phyloP scores from a whole-genome alignment of 1,284 basidiomycete genomes.

The Sporisorium iseilematis-ciliati region DNA sequence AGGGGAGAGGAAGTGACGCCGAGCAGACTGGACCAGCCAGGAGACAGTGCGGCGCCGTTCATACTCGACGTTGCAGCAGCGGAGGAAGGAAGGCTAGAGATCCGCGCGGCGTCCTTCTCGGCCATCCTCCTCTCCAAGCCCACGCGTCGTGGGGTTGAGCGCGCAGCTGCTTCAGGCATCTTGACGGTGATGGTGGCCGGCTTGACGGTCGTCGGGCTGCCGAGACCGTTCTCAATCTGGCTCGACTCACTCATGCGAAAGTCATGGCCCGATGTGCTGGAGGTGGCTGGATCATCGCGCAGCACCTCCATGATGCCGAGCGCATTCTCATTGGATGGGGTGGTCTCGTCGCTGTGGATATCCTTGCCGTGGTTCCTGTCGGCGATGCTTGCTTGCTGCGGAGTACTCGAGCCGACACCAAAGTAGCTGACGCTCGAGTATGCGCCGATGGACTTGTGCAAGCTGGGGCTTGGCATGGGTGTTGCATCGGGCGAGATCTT shows the following conservation, averaged over 20 bases:
- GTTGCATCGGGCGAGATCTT: slow-evolving; percentile 56
- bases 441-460: slow-evolving; percentile 39
- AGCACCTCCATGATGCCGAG: slow-evolving; percentile 29
- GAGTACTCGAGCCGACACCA: slow-evolving; percentile 13
- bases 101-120: slow-evolving; percentile 30
- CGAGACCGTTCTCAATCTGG: not conserved
- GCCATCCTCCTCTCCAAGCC: slow-evolving; percentile 32
- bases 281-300: slow-evolving; percentile 17
- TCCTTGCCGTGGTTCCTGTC: not conserved
- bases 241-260: slow-evolving; percentile 11
- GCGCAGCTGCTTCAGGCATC: slow-evolving; percentile 14
- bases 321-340: not conserved
- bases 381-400: not conserved
- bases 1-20: slow-evolving; percentile 43
- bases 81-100: slow-evolving; percentile 22
- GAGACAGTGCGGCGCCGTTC: slow-evolving; percentile 10
- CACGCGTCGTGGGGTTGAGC: slow-evolving; percentile 23
- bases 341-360: not conserved
- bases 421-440: slow-evolving; percentile 48
- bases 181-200: slow-evolving; percentile 13
- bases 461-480: slow-evolving; percentile 59
- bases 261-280: not conserved
- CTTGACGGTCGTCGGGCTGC: slow-evolving; percentile 8
- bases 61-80: not conserved
- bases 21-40: slow-evolving; percentile 35